These are phyloP conservation scores for Otatea glauca DNA, from an alignment of 176 grass and related monocot species.

Conservation along the genomic window DNA sequence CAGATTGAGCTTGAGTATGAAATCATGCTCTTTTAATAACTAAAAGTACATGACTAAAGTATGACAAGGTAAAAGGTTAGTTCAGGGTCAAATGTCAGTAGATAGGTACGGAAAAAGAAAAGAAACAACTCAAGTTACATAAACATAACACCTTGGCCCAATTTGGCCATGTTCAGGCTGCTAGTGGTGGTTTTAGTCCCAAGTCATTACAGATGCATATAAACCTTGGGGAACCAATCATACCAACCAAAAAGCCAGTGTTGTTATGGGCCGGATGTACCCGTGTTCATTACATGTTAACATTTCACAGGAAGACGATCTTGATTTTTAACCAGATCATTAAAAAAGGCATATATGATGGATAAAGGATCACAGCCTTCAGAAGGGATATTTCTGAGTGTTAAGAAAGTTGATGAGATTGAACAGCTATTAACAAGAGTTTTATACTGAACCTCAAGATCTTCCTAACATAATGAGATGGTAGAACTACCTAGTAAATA, in stretches of 20 bases:
- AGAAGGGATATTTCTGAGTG: neutral
- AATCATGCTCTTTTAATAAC: constrained; percentile 9
- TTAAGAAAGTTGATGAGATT: neutral
- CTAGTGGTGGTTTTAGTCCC: neutral
- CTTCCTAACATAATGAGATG: neutral
- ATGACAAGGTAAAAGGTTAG: neutral
- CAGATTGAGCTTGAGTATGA: constrained; percentile 8
- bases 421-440: neutral
- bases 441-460: constrained; percentile 5
- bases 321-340: neutral
- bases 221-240: constrained; percentile 10
- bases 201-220: neutral
- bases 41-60: neutral
- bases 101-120: neutral
- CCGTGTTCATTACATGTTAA: neutral
- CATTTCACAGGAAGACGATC: neutral
- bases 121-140: neutral
- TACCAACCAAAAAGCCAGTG: neutral
- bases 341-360: neutral
- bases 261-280: neutral
- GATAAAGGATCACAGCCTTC: neutral
- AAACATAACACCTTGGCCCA: neutral
- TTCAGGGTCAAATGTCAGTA: neutral
- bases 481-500: neutral
- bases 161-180: neutral